Base-by-base conservation (phyloP, 2,329 filamentous ascomycete genomes). In the Colletotrichum godetiae region DNA sequence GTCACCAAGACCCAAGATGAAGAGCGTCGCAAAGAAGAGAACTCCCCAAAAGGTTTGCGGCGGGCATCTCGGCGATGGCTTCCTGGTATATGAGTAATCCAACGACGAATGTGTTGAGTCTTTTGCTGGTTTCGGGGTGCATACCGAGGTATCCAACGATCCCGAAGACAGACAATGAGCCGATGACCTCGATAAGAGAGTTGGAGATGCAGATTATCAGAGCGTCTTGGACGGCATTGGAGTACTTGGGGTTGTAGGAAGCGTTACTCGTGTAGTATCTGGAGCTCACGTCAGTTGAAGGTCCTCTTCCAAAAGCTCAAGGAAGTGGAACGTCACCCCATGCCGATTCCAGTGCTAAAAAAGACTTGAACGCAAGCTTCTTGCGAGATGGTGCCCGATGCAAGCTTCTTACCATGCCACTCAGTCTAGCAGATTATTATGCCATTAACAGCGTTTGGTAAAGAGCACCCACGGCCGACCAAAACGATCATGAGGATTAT, bases 261-360 rank as follows among this genome's bases (percentile, higher is more conserved):
- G 88, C 88, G 67, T 89, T 90, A 0, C 85, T 86, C 0, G 88
- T 89, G 61, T 88, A 89, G 76, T 88, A 88, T 1, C 88, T 88
- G 69, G 89, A 89, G 0, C 87, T 87, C 3, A 89, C 86, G 1
- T 87, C 88, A 0, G 53, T 4, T 27, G 35, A 22, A 6, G 3
- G 7, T 33, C 7, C 31, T 33, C 31, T 33, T 33, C 7, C 31
- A 33, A 11, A 33, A 33, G 31, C 27, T 33, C 31, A 33, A 10
- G 31, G 31, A 33, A 33, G 31, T 33, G 31, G 31, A 11, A 33
- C 31, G 31, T 64, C 11, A 56, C 35, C 58, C 58, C 35, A 60
- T 60, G 3, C 69, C 69, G 1, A 72, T 72, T 0, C 64, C 69
- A 0, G 80, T 81, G 0, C 78, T 80, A 60, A 81, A 81, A 64